phyloP scores from a whole-genome alignment of 495 filamentous ascomycete species.

The Podospora anserina region DNA sequence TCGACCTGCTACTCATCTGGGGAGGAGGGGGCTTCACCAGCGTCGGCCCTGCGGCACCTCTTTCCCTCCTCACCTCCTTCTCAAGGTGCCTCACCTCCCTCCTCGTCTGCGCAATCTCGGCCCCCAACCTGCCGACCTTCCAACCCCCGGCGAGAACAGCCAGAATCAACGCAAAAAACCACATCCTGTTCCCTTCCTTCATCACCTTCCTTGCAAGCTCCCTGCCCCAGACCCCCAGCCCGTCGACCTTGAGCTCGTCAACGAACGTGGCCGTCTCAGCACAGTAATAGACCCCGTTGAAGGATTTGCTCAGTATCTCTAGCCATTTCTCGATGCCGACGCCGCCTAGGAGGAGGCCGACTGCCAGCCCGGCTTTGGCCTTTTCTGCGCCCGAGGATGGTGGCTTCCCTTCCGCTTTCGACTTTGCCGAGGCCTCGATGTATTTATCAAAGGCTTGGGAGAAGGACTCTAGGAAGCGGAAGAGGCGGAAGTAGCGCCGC shows the following conservation, averaged over 20 bases:
- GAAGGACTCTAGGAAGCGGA: conserved; percentile 62
- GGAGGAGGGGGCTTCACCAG: not conserved
- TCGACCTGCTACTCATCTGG: not conserved
- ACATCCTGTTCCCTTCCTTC: conserved; percentile 61
- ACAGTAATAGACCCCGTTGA: not conserved
- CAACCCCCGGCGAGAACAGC: conserved; percentile 25
- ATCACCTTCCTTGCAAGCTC: conserved; percentile 22
- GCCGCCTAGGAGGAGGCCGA: not conserved
- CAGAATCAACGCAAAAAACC: conserved; percentile 56
- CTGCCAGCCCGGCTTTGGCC: not conserved
- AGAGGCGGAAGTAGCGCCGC: conserved; percentile 59
- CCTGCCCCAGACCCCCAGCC: not conserved
- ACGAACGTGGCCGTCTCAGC: not conserved
- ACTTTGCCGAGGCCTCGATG: not conserved
- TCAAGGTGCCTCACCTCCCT: conserved; percentile 1
- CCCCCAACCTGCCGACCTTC: conserved; percentile 26
- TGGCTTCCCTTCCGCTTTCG: not conserved
- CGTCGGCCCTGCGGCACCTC: conserved; percentile 1
- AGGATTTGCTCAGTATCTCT: not conserved
- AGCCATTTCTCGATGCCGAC: not conserved
- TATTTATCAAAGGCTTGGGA: conserved; percentile 37
- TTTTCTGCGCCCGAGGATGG: not conserved
- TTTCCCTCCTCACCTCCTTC: conserved; percentile 12
- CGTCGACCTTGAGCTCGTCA: not conserved
- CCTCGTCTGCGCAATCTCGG: conserved; percentile 15